Percentiles rank a stretch among this genome's conserved stretches.
Evolutionary conservation across 2,329 filamentous ascomycete genomes (phyloP).

Genomic region (Epicoccum sorghinum): DNA sequence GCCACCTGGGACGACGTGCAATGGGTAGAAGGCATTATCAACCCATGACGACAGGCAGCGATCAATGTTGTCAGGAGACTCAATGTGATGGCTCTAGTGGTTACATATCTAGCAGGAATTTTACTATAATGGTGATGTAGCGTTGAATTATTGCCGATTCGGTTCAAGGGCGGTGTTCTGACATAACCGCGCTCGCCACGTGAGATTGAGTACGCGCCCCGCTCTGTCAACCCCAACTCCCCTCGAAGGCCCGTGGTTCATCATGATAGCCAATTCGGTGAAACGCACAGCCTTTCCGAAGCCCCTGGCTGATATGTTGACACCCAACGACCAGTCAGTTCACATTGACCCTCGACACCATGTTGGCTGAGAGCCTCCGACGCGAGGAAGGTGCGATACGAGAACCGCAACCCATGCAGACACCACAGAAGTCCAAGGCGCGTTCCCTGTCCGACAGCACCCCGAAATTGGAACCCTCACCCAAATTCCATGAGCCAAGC

Average conservation of each 20-base stretch:
- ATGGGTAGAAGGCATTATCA: slow-evolving; percentile 55
- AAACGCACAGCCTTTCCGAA: slow-evolving; percentile 15
- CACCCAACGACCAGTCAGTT: slow-evolving; percentile 11
- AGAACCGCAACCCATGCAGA: slow-evolving; percentile 22
- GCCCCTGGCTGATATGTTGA: slow-evolving; percentile 34
- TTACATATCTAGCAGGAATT: neutral
- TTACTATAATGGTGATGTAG: neutral
- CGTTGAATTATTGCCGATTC: neutral
- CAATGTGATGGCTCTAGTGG: neutral
- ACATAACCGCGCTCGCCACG: slow-evolving; percentile 23
- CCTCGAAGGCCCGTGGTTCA: slow-evolving; percentile 11
- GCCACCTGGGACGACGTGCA: slow-evolving; percentile 62
- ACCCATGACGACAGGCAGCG: slow-evolving; percentile 17
- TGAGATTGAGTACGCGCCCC: slow-evolving; percentile 34
- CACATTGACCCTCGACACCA: slow-evolving; percentile 21
- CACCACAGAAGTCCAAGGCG: slow-evolving; percentile 48
- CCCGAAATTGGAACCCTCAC: slow-evolving; percentile 53
- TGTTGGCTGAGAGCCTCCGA: slow-evolving; percentile 30
- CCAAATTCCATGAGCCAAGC: slow-evolving; percentile 51
- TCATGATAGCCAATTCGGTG: slow-evolving; percentile 10
- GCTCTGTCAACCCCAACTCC: slow-evolving; percentile 24
- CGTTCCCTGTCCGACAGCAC: slow-evolving; percentile 54
- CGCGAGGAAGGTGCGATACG: slow-evolving; percentile 26
- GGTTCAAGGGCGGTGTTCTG: slow-evolving; percentile 6
- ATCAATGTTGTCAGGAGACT: neutral